Evolutionary conservation across 768 basidiomycete species (phyloP).

Genomic region (Basidioascus undulatus): DNA sequence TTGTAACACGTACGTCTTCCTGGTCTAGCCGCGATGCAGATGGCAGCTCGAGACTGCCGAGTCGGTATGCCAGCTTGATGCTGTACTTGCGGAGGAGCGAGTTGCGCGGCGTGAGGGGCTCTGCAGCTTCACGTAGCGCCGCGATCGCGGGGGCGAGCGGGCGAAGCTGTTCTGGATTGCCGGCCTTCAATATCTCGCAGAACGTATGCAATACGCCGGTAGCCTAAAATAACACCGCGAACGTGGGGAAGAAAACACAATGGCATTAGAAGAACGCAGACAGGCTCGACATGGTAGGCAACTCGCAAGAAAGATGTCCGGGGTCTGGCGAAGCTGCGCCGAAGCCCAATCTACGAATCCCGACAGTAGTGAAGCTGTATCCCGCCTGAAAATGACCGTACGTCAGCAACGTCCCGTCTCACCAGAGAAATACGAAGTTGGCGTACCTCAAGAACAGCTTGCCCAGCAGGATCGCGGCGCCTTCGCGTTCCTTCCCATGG

Average conservation of each 20-base stretch:
- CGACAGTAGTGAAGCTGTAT: conserved; percentile 28
- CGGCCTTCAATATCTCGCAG: conserved; percentile 43
- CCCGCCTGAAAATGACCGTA: conserved; percentile 27
- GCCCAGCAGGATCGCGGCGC: conserved; percentile 55
- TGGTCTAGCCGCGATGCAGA: conserved; percentile 1
- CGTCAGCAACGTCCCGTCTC: conserved; percentile 7
- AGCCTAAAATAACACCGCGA: conserved; percentile 21
- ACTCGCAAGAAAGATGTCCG: conserved; percentile 31
- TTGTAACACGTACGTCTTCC: conserved; percentile 9
- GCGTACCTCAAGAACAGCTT: conserved; percentile 50
- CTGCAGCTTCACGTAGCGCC: conserved; percentile 1
- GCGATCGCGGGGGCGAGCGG: conserved; percentile 14
- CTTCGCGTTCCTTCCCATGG: conserved; percentile 68
- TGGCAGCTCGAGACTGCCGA: conserved; percentile 30
- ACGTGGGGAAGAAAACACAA: not conserved
- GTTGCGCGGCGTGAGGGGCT: conserved; percentile 25
- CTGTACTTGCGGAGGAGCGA: conserved; percentile 43
- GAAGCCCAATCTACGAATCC: conserved; percentile 30
- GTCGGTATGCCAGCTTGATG: conserved; percentile 40
- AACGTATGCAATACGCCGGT: conserved; percentile 45
- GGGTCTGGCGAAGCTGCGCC: conserved; percentile 19
- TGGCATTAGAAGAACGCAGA: not conserved
- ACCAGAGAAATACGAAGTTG: conserved; percentile 1
- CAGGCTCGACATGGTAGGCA: conserved; percentile 5
- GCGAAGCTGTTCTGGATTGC: conserved; percentile 13